Conservation (phyloP, 208 protist genomes). For the Trypanosoma theileri region DNA sequence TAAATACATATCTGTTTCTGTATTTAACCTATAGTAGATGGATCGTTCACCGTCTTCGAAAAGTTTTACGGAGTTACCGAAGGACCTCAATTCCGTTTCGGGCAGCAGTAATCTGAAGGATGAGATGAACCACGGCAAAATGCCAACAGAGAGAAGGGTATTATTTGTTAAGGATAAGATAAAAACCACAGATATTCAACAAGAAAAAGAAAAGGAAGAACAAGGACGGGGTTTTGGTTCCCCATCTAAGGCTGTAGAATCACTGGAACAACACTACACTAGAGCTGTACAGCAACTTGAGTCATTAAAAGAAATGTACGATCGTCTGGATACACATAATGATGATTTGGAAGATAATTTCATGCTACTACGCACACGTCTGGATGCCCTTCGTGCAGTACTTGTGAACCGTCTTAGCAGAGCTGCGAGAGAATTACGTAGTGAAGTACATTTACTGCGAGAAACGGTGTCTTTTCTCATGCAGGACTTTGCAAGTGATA, state of each 20-base stretch:
- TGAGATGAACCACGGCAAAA: background rate
- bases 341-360: constrained; percentile 36
- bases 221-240: constrained; percentile 20
- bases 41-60: constrained; percentile 16
- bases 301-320: constrained; percentile 31
- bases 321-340: constrained; percentile 37
- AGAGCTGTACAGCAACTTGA: constrained; percentile 39
- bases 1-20: constrained; percentile 6
- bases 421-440: constrained; percentile 38
- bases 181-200: background rate
- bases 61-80: constrained; percentile 6
- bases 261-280: constrained; percentile 46
- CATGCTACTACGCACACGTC: constrained; percentile 16
- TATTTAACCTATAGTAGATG: background rate
- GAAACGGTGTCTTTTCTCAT: constrained; percentile 45
- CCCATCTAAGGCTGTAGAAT: constrained; percentile 40
- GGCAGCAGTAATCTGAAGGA: background rate
- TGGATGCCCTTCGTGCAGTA: constrained; percentile 20
- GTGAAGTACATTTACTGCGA: constrained; percentile 37
- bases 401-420: constrained; percentile 35
- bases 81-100: background rate
- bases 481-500: constrained; percentile 35
- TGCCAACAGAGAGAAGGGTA: background rate
- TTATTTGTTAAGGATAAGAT: too few relatives aligned
- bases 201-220: background rate